These are phyloP conservation scores for Cercospora zeina DNA, from an alignment of 2,329 filamentous ascomycete species.

Conservation along the genomic window DNA sequence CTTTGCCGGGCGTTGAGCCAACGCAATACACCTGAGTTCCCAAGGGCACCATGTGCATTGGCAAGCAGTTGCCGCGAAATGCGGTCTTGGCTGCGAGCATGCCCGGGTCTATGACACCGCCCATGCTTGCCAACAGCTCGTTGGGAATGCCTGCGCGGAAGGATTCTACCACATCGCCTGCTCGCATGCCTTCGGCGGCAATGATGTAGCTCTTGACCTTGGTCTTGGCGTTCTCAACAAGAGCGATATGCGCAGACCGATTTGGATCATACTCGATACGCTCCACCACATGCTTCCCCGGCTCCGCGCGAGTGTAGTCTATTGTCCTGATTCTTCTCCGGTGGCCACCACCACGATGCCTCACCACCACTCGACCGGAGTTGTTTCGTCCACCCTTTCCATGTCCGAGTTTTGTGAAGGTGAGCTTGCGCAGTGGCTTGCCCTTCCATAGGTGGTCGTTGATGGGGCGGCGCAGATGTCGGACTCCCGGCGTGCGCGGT, in stretches of 20 bases:
- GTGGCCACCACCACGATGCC: conserved; percentile 88
- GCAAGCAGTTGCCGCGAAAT: conserved; percentile 90
- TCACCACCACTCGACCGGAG: conserved; percentile 78
- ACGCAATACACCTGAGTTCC: conserved; percentile 93
- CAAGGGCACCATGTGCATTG: conserved; percentile 91
- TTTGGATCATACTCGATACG: conserved; percentile 96
- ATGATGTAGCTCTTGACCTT: conserved; percentile 84
- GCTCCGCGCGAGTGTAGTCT: conserved; percentile 76
- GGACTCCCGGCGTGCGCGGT: conserved; percentile 85
- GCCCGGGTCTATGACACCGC: conserved; percentile 88
- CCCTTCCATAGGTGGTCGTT: conserved; percentile 98
- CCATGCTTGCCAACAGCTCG: conserved; percentile 86
- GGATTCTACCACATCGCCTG: conserved; percentile 88
- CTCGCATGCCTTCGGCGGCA: conserved; percentile 89
- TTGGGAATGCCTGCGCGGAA: conserved; percentile 86
- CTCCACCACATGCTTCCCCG: conserved; percentile 85
- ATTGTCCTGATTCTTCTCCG: conserved; percentile 90
- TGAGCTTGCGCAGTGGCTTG: conserved; percentile 76
- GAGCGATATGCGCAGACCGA: conserved; percentile 87
- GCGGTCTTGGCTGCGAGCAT: conserved; percentile 93
- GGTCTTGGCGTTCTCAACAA: conserved; percentile 73
- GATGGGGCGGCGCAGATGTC: conserved; percentile 86
- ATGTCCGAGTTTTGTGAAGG: conserved; percentile 88
- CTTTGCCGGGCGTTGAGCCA: conserved; percentile 68
- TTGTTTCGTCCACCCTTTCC: conserved; percentile 91